A percentile compares a stretch with the other conserved stretches of the same genome.
Evolutionary conservation across 371 early-diverging fungal species (phyloP).

Genomic region (Paraphysoderma sedebokerense): DNA sequence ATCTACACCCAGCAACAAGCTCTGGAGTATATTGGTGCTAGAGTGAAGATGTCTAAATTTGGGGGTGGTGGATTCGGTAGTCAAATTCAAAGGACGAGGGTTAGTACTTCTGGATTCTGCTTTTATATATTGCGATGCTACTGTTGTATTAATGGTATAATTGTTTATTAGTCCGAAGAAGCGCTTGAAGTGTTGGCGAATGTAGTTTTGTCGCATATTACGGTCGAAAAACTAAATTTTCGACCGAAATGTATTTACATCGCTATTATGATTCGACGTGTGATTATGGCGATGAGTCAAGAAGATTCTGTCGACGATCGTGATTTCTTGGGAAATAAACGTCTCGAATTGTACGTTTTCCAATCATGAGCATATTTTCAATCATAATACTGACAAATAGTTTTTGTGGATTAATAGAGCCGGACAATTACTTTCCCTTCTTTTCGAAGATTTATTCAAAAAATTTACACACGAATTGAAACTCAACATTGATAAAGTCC

Average conservation of each 20-base stretch:
- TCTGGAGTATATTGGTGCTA: constrained; percentile 73
- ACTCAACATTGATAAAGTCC: constrained; percentile 76
- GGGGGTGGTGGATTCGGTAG: too few relatives aligned
- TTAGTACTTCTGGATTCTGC: too few relatives aligned
- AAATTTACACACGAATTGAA: constrained; percentile 84
- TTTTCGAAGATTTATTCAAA: constrained; percentile 99
- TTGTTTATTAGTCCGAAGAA: constrained; percentile 75
- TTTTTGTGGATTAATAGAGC: constrained; percentile 37
- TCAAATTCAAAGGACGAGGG: too few relatives aligned
- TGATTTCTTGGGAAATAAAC: constrained; percentile 99
- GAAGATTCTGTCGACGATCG: constrained; percentile 88
- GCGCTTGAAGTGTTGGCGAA: constrained; percentile 81
- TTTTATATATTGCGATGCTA: neutral
- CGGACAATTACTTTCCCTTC: constrained; percentile 90
- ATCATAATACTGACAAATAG: neutral
- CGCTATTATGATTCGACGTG: constrained; percentile 95
- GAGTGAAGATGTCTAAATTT: constrained; percentile 44
- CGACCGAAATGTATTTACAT: constrained; percentile 90
- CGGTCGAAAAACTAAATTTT: constrained; percentile 77
- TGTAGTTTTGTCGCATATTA: constrained; percentile 90
- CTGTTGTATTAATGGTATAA: constrained; percentile 13
- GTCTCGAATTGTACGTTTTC: constrained; percentile 79
- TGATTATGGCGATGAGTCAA: constrained; percentile 69
- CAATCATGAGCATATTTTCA: neutral
- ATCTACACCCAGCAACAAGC: constrained; percentile 85